These are phyloP conservation scores for Ophiocordyceps camponoti-leonardi DNA, from an alignment of 2,329 filamentous ascomycete genomes.

Conservation along the genomic window DNA sequence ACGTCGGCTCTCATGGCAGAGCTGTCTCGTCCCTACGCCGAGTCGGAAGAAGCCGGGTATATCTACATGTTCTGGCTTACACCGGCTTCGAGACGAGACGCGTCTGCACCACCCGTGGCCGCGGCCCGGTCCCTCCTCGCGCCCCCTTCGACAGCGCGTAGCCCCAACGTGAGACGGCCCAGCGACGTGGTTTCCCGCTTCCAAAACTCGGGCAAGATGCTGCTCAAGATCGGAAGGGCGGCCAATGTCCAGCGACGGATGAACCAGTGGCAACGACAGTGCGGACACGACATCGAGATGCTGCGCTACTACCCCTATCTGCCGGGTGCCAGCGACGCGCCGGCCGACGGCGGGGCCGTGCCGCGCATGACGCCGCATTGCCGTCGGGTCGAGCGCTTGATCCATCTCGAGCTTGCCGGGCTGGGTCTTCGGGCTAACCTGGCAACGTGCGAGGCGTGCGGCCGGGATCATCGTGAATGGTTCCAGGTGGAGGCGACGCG, in stretches of 20 bases:
- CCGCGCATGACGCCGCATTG: slow-evolving; percentile 67
- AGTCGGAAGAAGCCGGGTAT: slow-evolving; percentile 69
- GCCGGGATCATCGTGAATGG: slow-evolving; percentile 82
- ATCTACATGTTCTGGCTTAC: slow-evolving; percentile 99
- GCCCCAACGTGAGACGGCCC: slow-evolving; percentile 20
- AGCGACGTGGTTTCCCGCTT: slow-evolving; percentile 39
- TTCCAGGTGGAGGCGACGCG: slow-evolving; percentile 71
- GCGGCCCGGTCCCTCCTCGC: slow-evolving; percentile 41
- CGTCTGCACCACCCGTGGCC: slow-evolving; percentile 34
- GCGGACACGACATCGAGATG: slow-evolving; percentile 73
- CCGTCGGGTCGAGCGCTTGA: slow-evolving; percentile 73
- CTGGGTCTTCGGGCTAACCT: slow-evolving; percentile 35
- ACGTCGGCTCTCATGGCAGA: slow-evolving; percentile 59
- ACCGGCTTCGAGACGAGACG: slow-evolving; percentile 33
- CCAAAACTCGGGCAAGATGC: slow-evolving; percentile 37
- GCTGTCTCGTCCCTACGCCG: slow-evolving; percentile 46
- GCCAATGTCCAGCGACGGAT: slow-evolving; percentile 79
- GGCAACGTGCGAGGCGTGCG: slow-evolving; percentile 56
- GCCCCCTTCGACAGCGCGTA: slow-evolving; percentile 21
- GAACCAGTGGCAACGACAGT: slow-evolving; percentile 88
- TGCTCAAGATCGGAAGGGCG: slow-evolving; percentile 50
- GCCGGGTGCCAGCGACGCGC: slow-evolving; percentile 18
- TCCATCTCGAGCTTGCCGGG: slow-evolving; percentile 73
- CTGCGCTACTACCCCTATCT: slow-evolving; percentile 86
- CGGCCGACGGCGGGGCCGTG: slow-evolving; percentile 8